Conservation (phyloP, 2,329 filamentous ascomycete genomes). For the Pyrenophora graminea region DNA sequence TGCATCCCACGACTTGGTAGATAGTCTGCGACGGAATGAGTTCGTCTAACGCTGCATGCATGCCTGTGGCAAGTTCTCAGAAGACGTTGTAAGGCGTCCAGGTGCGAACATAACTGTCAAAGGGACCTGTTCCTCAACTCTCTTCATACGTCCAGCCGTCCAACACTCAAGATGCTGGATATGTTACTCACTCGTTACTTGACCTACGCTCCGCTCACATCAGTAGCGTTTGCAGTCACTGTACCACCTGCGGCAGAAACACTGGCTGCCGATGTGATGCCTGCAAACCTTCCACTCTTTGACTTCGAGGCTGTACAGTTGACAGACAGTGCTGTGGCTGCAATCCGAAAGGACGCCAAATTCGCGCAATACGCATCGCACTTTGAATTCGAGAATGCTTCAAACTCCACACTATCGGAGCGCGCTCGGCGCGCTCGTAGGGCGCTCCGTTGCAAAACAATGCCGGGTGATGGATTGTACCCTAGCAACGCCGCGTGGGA, state of each 20-base stretch:
- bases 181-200: constrained; percentile 18
- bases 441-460: constrained; percentile 31
- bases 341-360: constrained; percentile 21
- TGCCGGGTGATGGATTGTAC: constrained; percentile 34
- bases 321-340: constrained; percentile 29
- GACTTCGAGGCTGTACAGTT: constrained; percentile 28
- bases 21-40: constrained; percentile 4
- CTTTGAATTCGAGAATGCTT: constrained; percentile 45
- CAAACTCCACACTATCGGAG: constrained; percentile 12
- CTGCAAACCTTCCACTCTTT: constrained; percentile 30
- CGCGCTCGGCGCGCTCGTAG: constrained; percentile 15
- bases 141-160: background rate
- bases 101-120: too few species aligned
- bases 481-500: constrained; percentile 26
- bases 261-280: constrained; percentile 20
- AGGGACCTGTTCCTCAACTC: constrained; percentile 9
- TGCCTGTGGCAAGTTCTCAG: constrained; percentile 1
- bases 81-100: constrained; percentile 5
- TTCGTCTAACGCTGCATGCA: constrained; percentile 9
- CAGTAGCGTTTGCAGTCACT: constrained; percentile 23
- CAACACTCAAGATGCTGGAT: constrained; percentile 22
- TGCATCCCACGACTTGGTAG: constrained; percentile 2
- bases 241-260: constrained; percentile 34
- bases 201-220: constrained; percentile 18
- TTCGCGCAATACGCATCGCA: constrained; percentile 28